phyloP scores from a whole-genome alignment of 768 basidiomycete genomes.

The Lactarius hatsudake region DNA sequence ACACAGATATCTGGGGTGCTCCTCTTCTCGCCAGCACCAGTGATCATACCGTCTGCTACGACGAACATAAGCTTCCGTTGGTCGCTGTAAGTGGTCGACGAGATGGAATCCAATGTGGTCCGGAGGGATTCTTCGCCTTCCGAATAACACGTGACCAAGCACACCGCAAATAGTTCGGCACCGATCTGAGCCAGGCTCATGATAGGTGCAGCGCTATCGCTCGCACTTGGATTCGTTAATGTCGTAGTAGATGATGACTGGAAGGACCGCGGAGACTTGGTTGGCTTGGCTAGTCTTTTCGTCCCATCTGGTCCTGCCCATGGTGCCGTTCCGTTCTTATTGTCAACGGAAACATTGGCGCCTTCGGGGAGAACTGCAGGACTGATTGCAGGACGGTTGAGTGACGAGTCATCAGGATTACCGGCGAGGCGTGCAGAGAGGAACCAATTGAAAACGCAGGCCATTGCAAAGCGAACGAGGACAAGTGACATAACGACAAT shows the following conservation, averaged over 20 bases:
- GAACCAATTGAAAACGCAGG: conserved; percentile 96
- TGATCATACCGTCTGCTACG: conserved; percentile 98
- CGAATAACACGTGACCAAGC: conserved; percentile 96
- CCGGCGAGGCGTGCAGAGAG: conserved; percentile 78
- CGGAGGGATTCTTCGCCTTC: conserved; percentile 93
- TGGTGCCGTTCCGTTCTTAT: conserved; percentile 87
- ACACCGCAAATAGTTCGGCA: conserved; percentile 90
- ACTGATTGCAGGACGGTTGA: conserved; percentile 83
- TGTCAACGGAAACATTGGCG: conserved; percentile 91
- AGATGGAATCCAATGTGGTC: conserved; percentile 91
- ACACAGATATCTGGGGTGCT: conserved; percentile 98
- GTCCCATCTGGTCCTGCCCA: conserved; percentile 69
- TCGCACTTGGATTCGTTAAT: conserved; percentile 41
- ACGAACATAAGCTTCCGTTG: conserved; percentile 88
- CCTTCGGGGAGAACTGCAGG: conserved; percentile 97
- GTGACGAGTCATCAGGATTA: conserved; percentile 65
- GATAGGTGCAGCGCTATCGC: conserved; percentile 49
- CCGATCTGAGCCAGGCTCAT: conserved; percentile 91
- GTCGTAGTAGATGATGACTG: conserved; percentile 55
- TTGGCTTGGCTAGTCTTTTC: conserved; percentile 48
- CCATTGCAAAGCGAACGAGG: conserved; percentile 91
- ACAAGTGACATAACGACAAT: conserved; percentile 90
- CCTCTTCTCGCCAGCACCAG: conserved; percentile 91
- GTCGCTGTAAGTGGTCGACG: conserved; percentile 87
- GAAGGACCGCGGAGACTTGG: conserved; percentile 49